Evolutionary conservation across 805 yeast species (phyloP).

Genomic region (Teunomyces cretensis): DNA sequence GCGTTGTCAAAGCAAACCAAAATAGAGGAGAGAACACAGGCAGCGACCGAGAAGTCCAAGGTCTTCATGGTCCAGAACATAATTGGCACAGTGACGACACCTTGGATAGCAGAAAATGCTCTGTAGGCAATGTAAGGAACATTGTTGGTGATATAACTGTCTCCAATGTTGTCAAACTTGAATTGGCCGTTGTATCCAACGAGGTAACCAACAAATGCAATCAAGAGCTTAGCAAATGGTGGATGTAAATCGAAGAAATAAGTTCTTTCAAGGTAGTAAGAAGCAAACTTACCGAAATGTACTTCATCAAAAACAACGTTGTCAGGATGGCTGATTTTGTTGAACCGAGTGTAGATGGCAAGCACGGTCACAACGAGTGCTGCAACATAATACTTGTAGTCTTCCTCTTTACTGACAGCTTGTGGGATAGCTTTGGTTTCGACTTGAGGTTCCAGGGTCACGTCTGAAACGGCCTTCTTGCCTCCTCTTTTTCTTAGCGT

Average conservation of each 20-base stretch:
- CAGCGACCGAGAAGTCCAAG: slow-evolving; percentile 72
- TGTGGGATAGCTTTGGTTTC: background rate
- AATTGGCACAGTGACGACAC: slow-evolving; percentile 78
- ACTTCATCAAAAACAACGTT: slow-evolving; percentile 87
- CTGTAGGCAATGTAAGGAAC: slow-evolving; percentile 88
- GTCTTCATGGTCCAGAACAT: slow-evolving; percentile 85
- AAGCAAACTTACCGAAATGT: slow-evolving; percentile 83
- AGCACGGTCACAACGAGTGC: slow-evolving; percentile 37
- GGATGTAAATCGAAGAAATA: slow-evolving; percentile 97
- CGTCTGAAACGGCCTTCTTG: slow-evolving; percentile 16
- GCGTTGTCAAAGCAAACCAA: slow-evolving; percentile 87
- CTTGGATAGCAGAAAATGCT: slow-evolving; percentile 74
- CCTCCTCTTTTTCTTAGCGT: slow-evolving; percentile 27
- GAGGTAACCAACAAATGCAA: slow-evolving; percentile 86
- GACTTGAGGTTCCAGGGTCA: slow-evolving; percentile 1
- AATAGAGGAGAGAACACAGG: slow-evolving; percentile 73
- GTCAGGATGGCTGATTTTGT: slow-evolving; percentile 59
- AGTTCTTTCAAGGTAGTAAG: slow-evolving; percentile 82
- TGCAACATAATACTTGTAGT: slow-evolving; percentile 32
- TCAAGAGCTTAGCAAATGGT: slow-evolving; percentile 91
- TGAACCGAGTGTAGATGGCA: slow-evolving; percentile 58
- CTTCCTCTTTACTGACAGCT: slow-evolving; percentile 23
- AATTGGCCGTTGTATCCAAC: slow-evolving; percentile 90
- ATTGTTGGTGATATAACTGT: slow-evolving; percentile 69
- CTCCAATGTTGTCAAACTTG: slow-evolving; percentile 89